These are phyloP conservation scores for Insectozyma bohioensis DNA, from an alignment of 1,139 yeast species.

Conservation along the genomic window DNA sequence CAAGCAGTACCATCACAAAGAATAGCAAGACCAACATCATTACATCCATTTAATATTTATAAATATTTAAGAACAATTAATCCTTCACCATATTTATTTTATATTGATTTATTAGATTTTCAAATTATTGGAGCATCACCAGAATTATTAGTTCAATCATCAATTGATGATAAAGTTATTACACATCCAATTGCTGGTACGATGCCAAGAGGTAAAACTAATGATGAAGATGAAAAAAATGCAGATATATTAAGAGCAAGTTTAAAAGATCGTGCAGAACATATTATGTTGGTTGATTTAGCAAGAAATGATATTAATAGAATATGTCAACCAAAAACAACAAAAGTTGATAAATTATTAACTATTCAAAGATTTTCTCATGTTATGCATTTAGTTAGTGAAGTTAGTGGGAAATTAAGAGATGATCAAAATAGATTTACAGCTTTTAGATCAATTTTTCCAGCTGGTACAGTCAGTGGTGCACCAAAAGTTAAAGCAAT, in stretches of 20 bases:
- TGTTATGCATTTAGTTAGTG: slow-evolving; percentile 94
- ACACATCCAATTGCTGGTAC: slow-evolving; percentile 99
- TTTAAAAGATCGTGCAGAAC: slow-evolving; percentile 93
- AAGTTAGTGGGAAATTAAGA: slow-evolving; percentile 89
- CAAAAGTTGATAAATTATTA: slow-evolving; percentile 82
- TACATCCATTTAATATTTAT: slow-evolving; percentile 95
- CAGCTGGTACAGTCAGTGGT: slow-evolving; percentile 98
- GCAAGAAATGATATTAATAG: slow-evolving; percentile 96
- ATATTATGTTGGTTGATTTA: slow-evolving; percentile 95
- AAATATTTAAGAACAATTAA: slow-evolving; percentile 92
- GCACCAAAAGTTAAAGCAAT: slow-evolving; percentile 97
- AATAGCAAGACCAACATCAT: slow-evolving; percentile 88
- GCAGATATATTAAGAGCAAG: slow-evolving; percentile 77
- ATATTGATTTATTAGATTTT: slow-evolving; percentile 86
- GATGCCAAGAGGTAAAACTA: slow-evolving; percentile 81
- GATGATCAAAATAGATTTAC: slow-evolving; percentile 85
- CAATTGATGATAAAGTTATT: slow-evolving; percentile 65
- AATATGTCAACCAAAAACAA: slow-evolving; percentile 83
- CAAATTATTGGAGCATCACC: slow-evolving; percentile 98
- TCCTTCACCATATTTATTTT: slow-evolving; percentile 95
- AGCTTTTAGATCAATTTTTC: slow-evolving; percentile 95
- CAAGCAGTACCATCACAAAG: slow-evolving; percentile 98
- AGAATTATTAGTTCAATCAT: slow-evolving; percentile 84
- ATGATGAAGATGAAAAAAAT: slow-evolving; percentile 84
- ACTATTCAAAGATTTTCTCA: slow-evolving; percentile 95